A percentile compares a stretch with the other conserved stretches of the same genome.
phyloP scores from a whole-genome alignment of 805 yeast species.

The Yamadazyma paraphyllophila region DNA sequence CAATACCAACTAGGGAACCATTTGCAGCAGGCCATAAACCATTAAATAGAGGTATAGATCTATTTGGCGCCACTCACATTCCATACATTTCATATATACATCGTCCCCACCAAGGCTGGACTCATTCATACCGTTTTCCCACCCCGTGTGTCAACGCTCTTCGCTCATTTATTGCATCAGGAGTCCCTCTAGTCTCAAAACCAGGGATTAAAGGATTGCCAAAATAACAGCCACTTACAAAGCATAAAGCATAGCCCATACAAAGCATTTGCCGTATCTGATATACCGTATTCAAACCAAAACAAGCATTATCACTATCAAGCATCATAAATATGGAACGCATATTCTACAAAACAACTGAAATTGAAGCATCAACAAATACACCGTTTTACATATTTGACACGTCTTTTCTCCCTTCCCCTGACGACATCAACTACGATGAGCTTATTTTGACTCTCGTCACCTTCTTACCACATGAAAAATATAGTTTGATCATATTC shows the following conservation, averaged over 20 bases:
- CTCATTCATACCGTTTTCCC: no score
- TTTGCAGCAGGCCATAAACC: neutral
- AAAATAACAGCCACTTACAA: no score
- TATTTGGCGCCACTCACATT: no score
- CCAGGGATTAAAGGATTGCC: no score
- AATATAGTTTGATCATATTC: constrained; percentile 70
- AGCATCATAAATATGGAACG: constrained; percentile 14
- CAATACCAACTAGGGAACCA: neutral
- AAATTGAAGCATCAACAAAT: constrained; percentile 5
- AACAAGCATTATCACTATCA: neutral
- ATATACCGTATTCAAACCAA: neutral
- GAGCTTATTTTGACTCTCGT: constrained; percentile 59
- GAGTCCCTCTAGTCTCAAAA: no score
- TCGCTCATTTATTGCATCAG: no score
- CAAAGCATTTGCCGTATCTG: neutral
- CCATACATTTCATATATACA: no score
- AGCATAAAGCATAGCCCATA: neutral
- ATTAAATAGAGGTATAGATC: no score
- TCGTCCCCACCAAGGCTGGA: no score
- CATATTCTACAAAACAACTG: constrained; percentile 11
- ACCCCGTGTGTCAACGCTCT: no score
- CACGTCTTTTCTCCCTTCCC: constrained; percentile 72
- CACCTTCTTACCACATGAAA: constrained; percentile 54
- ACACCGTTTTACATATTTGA: constrained; percentile 83
- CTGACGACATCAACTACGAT: constrained; percentile 42